Evolutionary conservation across 805 yeast species (phyloP).

Genomic region (Saccharomycopsis sp.): DNA sequence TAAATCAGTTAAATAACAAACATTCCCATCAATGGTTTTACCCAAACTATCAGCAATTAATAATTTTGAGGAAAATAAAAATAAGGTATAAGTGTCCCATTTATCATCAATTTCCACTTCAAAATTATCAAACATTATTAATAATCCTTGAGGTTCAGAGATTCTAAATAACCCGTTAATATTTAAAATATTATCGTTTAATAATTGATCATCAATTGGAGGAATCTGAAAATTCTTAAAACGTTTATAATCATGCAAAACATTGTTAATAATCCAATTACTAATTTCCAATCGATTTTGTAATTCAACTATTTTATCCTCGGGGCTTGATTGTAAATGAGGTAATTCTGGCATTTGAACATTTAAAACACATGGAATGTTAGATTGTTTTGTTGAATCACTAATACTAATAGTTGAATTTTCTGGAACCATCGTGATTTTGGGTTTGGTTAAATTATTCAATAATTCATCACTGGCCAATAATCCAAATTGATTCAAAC

Average conservation of each 20-base stretch:
- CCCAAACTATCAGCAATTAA: constrained; percentile 21
- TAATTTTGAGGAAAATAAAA: constrained; percentile 27
- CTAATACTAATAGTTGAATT: constrained; percentile 1
- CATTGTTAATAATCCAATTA: constrained; percentile 9
- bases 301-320: constrained; percentile 9
- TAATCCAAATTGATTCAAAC: constrained; percentile 8
- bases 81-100: constrained; percentile 31
- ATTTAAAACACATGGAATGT: constrained; percentile 13
- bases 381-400: constrained; percentile 2
- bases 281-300: constrained; percentile 5
- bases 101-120: constrained; percentile 34
- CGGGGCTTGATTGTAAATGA: constrained; percentile 3
- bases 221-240: too few relatives aligned
- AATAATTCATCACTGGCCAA: constrained; percentile 9
- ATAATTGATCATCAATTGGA: too few relatives aligned
- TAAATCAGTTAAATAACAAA: constrained; percentile 30
- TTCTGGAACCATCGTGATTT: constrained; percentile 13
- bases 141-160: too few relatives aligned
- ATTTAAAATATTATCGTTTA: too few relatives aligned
- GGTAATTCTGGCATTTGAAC: constrained; percentile 6
- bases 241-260: too few relatives aligned
- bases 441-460: constrained; percentile 9
- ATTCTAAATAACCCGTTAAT: too few relatives aligned
- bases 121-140: constrained; percentile 20
- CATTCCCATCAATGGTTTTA: constrained; percentile 30